A percentile compares a stretch with the other conserved stretches of the same genome.
These are phyloP conservation scores for Exobasidium cylindrosporum DNA, from an alignment of 1,284 basidiomycete genomes.

Conservation along the genomic window DNA sequence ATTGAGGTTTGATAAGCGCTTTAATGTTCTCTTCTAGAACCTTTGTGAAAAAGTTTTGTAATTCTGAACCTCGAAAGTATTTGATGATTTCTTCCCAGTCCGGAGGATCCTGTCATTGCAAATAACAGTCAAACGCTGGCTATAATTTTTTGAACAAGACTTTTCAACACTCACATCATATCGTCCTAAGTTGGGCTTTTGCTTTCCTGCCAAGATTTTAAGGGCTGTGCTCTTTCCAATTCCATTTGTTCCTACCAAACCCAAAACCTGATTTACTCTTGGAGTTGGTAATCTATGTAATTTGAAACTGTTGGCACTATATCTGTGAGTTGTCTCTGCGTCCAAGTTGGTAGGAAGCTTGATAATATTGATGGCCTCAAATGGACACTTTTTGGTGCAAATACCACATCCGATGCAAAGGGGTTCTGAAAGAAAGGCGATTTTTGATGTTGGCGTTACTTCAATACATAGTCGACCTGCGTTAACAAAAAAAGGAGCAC, in stretches of 20 bases:
- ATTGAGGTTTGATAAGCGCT: slow-evolving; percentile 55
- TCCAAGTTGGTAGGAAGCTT: slow-evolving; percentile 55
- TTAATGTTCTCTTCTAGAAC: slow-evolving; percentile 56
- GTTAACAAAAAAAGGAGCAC: slow-evolving; percentile 32
- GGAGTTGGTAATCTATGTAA: slow-evolving; percentile 52
- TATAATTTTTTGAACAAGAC: not conserved
- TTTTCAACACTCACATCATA: slow-evolving; percentile 33
- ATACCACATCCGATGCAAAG: slow-evolving; percentile 56
- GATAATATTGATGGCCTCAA: slow-evolving; percentile 56
- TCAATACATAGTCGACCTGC: slow-evolving; percentile 22
- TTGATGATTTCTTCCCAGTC: slow-evolving; percentile 55
- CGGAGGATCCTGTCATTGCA: slow-evolving; percentile 37
- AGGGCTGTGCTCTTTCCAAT: slow-evolving; percentile 55
- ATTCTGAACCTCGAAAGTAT: slow-evolving; percentile 54
- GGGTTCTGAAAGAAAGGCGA: slow-evolving; percentile 52
- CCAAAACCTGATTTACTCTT: slow-evolving; percentile 52
- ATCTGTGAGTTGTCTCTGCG: slow-evolving; percentile 53
- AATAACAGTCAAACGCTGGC: not conserved
- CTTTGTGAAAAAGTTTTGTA: slow-evolving; percentile 56
- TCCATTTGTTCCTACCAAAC: slow-evolving; percentile 55
- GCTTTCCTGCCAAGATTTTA: slow-evolving; percentile 54
- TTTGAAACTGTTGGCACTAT: slow-evolving; percentile 55
- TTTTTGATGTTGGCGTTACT: slow-evolving; percentile 35
- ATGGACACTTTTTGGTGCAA: slow-evolving; percentile 55
- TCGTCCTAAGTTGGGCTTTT: slow-evolving; percentile 54